Evolutionary conservation across 2,329 filamentous ascomycete species (phyloP).

Genomic region (Nothomitra cinnamomea): DNA sequence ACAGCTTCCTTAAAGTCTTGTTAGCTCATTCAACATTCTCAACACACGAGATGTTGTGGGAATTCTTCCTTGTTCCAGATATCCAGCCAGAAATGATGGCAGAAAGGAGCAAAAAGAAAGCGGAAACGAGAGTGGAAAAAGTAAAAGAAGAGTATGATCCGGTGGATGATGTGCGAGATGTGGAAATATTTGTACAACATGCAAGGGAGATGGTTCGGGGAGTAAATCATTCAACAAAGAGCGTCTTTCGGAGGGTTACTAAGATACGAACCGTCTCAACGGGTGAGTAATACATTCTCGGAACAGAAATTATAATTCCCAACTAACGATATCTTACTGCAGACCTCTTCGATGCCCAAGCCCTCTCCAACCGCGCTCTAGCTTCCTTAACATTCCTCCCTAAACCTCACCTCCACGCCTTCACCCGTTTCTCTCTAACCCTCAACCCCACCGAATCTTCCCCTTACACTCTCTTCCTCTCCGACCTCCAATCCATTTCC

Average conservation of each 20-base stretch:
- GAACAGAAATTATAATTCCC: too few relatives aligned
- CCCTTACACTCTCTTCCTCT: slow-evolving; percentile 57
- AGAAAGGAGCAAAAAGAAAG: slow-evolving; percentile 73
- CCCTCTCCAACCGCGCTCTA: slow-evolving; percentile 35
- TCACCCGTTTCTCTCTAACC: slow-evolving; percentile 53
- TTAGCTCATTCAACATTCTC: slow-evolving; percentile 81
- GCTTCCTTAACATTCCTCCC: slow-evolving; percentile 51
- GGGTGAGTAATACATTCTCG: slow-evolving; percentile 29
- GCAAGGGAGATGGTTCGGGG: slow-evolving; percentile 78
- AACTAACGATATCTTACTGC: slow-evolving; percentile 19
- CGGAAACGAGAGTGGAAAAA: slow-evolving; percentile 63
- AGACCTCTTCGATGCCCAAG: slow-evolving; percentile 54
- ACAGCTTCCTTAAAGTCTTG: slow-evolving; percentile 76
- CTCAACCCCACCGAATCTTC: slow-evolving; percentile 52
- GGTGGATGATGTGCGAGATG: slow-evolving; percentile 66
- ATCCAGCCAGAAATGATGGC: slow-evolving; percentile 81
- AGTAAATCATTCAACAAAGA: slow-evolving; percentile 69
- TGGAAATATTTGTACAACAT: slow-evolving; percentile 83
- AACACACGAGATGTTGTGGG: slow-evolving; percentile 95
- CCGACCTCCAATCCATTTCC: slow-evolving; percentile 62
- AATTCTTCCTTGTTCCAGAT: slow-evolving; percentile 94
- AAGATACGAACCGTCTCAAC: slow-evolving; percentile 46
- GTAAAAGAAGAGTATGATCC: slow-evolving; percentile 81
- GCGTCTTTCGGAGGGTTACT: slow-evolving; percentile 64
- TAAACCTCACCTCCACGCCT: slow-evolving; percentile 45